Conservation (phyloP, 306 rosid species). For the Lathyrus oleraceus region DNA sequence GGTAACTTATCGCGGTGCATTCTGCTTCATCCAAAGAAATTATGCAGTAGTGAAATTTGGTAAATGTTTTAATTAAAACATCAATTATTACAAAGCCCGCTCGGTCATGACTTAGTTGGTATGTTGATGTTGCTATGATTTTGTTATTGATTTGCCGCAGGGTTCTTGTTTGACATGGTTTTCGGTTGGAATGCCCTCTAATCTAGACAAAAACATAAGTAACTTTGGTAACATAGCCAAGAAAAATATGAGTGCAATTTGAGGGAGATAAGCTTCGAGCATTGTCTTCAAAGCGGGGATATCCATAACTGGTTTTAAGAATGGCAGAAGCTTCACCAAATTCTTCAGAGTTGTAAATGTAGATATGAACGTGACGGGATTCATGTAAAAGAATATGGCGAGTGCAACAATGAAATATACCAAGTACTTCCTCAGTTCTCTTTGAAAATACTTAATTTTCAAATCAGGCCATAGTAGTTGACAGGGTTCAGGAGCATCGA, state of each 20-base stretch:
- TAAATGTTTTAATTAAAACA: no score
- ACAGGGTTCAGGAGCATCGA: conserved; percentile 72
- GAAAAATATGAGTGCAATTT: conserved; percentile 74
- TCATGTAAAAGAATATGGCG: conserved; percentile 67
- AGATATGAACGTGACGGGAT: conserved; percentile 69
- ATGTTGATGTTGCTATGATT: no score
- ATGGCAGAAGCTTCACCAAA: conserved; percentile 68
- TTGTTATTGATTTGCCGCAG: no score
- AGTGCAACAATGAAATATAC: conserved; percentile 71
- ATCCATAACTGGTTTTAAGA: conserved; percentile 60
- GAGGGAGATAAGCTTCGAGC: conserved; percentile 94
- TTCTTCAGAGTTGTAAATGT: conserved; percentile 74
- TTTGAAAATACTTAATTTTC: conserved; percentile 57
- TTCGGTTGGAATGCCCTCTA: conserved; percentile 78
- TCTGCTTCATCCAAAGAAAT: no score
- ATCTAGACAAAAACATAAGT: conserved; percentile 67
- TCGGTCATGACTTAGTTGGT: no score
- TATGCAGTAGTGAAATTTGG: no score
- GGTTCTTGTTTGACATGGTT: no score
- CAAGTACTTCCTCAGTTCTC: conserved; percentile 65
- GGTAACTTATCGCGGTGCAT: no score
- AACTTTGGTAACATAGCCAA: conserved; percentile 81
- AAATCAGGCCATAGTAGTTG: no score
- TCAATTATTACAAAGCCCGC: no score
- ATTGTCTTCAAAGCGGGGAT: conserved; percentile 46